These are phyloP conservation scores for Botrytis tulipae DNA, from an alignment of 2,329 filamentous ascomycete genomes.

Conservation along the genomic window DNA sequence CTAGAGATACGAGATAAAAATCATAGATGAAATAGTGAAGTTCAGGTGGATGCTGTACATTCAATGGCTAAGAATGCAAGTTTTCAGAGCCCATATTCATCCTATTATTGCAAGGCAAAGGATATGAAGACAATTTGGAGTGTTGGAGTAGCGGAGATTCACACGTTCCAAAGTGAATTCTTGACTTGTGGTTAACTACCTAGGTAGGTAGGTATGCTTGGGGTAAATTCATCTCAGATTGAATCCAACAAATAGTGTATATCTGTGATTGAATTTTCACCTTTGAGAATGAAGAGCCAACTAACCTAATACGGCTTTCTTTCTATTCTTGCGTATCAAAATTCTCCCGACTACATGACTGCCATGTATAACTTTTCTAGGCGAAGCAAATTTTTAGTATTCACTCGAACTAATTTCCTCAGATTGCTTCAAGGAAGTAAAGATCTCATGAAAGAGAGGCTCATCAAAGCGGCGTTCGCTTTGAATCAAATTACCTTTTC, in stretches of 20 bases:
- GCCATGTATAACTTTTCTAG: neutral
- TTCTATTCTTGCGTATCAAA: neutral
- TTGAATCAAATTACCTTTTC: neutral
- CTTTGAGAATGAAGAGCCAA: neutral
- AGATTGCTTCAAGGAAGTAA: no score
- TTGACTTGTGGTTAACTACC: neutral
- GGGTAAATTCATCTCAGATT: neutral
- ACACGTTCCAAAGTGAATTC: neutral
- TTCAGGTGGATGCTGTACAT: neutral
- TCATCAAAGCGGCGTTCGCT: neutral
- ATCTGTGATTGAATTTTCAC: neutral
- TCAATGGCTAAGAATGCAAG: neutral
- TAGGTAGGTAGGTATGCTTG: neutral
- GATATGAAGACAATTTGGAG: neutral
- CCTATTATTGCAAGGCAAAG: neutral
- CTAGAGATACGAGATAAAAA: neutral
- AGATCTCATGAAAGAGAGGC: no score
- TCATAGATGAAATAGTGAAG: neutral
- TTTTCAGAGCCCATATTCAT: neutral
- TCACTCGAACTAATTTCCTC: neutral
- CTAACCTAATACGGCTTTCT: neutral
- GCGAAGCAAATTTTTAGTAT: neutral
- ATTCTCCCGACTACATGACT: neutral
- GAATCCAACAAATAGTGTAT: neutral
- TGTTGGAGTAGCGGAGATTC: neutral